Percentiles rank a stretch among this genome's conserved stretches.
Evolutionary conservation across 768 basidiomycete genomes (phyloP).

Genomic region (Serendipita indica): DNA sequence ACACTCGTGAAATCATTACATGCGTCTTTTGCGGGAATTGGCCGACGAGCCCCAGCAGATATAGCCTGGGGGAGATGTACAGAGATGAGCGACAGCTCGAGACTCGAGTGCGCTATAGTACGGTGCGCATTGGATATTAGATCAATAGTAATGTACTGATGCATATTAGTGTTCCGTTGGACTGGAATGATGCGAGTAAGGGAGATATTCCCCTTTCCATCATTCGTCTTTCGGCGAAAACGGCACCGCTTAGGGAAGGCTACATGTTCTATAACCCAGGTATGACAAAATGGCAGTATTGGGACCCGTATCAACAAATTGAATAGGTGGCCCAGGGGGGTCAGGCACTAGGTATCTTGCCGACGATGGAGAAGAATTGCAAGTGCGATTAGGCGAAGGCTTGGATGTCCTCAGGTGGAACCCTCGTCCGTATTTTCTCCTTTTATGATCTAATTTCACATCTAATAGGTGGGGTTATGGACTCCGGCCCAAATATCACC

Average conservation of each 20-base stretch:
- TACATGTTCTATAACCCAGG: constrained; percentile 5
- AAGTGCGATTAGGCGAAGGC: not conserved
- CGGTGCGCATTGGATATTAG: not conserved
- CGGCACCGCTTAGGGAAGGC: not conserved
- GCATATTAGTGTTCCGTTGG: constrained; percentile 1
- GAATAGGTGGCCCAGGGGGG: not conserved
- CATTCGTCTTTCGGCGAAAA: not conserved
- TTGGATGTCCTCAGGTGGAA: not conserved
- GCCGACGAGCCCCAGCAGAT: not conserved
- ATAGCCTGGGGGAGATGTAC: not conserved
- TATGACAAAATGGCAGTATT: not conserved
- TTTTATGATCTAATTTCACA: too few species aligned
- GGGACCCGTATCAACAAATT: not conserved
- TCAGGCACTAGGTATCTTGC: not conserved
- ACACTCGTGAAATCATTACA: not conserved
- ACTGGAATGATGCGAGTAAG: not conserved
- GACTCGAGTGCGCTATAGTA: not conserved
- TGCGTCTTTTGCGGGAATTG: not conserved
- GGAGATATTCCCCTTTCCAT: not conserved
- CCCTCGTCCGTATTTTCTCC: too few species aligned
- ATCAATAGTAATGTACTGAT: too few species aligned
- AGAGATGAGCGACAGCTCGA: not conserved
- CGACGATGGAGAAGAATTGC: not conserved
- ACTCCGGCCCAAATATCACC: constrained; percentile 5
- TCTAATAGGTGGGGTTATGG: not conserved